Base-by-base conservation (phyloP, 306 rosid species). In the Oemleria cerasiformis region DNA sequence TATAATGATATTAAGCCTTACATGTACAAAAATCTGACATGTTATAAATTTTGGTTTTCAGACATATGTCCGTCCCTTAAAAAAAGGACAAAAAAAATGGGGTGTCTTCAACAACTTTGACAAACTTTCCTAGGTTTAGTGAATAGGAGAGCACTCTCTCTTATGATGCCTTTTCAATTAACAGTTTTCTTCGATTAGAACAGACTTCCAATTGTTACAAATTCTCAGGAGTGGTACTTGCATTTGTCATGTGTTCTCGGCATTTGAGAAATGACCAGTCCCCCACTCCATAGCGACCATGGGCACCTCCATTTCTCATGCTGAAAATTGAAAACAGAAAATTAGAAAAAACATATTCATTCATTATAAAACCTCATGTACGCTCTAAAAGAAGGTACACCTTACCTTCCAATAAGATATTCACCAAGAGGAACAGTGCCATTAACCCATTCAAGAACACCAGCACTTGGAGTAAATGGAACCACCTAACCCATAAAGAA, bases 401-500 rank as follows among this genome's bases (percentile, higher is more conserved):
- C 84, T 79, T 81, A 93, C 98, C 98, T 93, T 67, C 94, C 98
- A 53, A 84, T 68, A 64, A 93, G 98, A 81, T 90, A 90, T 68
- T 93, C 98, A 36, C 94, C 96, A n/a, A 90, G 91, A 72, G 98
- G 97, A 83, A 90, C 84, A 73, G 96, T 90, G 47, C 97, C 97
- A 84, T 86, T 85, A 63, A 90, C 97, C 98, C 98, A 93, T 84
- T 93, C 97, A 84, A 93, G 97, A 80, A 93, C 94, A 79, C 98
- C 98, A 36, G 98, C 97, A 82, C 98, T 93, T 47, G 98, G 98
- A 78, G 98, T 90, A 86, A 93, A 93, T 73, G 98, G 97, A 80
- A 93, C 90, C 47, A 93, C 98, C 97, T 93, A 68, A 70, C 55
- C 50, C 79, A 81, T 65, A 38, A 64, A 65, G 4, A 48, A 65